A percentile compares a stretch with the other conserved stretches of the same genome.
These are phyloP conservation scores for Trichosanthes truncata DNA, from an alignment of 306 rosid species.

Conservation along the genomic window DNA sequence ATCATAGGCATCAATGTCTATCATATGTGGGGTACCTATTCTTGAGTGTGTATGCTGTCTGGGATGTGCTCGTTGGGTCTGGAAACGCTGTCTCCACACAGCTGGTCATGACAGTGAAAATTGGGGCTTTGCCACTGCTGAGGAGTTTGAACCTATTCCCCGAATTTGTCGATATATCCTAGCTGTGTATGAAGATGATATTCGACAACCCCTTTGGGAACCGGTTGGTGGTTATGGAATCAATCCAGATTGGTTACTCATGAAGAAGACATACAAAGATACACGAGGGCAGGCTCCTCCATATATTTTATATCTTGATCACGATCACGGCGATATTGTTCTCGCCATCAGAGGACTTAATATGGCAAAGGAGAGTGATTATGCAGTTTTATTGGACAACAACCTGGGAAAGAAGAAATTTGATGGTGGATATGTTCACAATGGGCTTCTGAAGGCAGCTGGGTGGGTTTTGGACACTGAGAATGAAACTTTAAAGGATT, in stretches of 20 bases:
- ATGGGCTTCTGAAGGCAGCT: slow-evolving; percentile 82
- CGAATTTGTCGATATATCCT: slow-evolving; percentile 84
- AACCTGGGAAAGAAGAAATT: slow-evolving; percentile 67
- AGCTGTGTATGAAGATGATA: slow-evolving; percentile 83
- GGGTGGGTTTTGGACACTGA: slow-evolving; percentile 63
- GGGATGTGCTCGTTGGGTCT: slow-evolving; percentile 89
- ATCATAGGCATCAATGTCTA: slow-evolving; percentile 44
- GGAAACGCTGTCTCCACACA: slow-evolving; percentile 86
- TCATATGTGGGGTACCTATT: slow-evolving; percentile 63
- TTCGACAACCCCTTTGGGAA: slow-evolving; percentile 64
- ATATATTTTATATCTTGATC: slow-evolving; percentile 71
- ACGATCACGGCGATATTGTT: slow-evolving; percentile 62
- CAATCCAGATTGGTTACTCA: slow-evolving; percentile 47
- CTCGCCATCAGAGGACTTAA: slow-evolving; percentile 83
- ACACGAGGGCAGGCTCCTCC: slow-evolving; percentile 67
- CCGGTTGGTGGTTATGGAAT: slow-evolving; percentile 87
- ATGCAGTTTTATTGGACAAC: slow-evolving; percentile 76
- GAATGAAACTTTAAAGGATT: slow-evolving; percentile 44
- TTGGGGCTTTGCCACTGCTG: slow-evolving; percentile 68
- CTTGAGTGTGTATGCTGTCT: slow-evolving; percentile 91
- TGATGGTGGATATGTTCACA: slow-evolving; percentile 95
- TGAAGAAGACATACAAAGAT: slow-evolving; percentile 47
- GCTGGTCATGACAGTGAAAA: slow-evolving; percentile 96
- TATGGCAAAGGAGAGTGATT: slow-evolving; percentile 82
- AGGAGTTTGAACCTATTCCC: slow-evolving; percentile 81